These are phyloP conservation scores for Endogone sp. DNA, from an alignment of 192 early-diverging fungal species.

Conservation along the genomic window DNA sequence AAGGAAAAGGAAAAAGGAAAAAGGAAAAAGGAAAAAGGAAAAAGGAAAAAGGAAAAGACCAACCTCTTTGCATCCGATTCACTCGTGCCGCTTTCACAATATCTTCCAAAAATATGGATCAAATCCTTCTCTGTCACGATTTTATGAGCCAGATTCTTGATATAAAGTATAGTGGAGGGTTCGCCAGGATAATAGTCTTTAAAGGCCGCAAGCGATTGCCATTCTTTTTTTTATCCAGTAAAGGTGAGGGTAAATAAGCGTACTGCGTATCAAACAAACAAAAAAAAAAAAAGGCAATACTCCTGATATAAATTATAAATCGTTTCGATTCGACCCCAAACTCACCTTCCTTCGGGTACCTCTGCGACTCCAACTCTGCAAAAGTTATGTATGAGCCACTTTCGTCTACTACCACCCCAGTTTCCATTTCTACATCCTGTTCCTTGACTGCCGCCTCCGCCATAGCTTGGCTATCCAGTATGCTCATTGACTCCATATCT, in stretches of 20 bases:
- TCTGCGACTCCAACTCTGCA: conserved; percentile 15
- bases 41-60: neutral
- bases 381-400: conserved; percentile 4
- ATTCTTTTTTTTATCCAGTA: too few relatives aligned
- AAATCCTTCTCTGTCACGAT: conserved; percentile 27
- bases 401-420: neutral
- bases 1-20: too few relatives aligned
- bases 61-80: too few relatives aligned
- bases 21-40: neutral
- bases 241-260: too few relatives aligned
- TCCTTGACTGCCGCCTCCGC: neutral
- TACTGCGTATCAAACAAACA: conserved; percentile 29
- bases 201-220: conserved; percentile 22
- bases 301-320: conserved; percentile 14
- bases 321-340: neutral
- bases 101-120: conserved; percentile 21
- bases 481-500: too few relatives aligned
- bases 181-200: conserved; percentile 32
- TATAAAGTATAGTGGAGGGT: conserved; percentile 32
- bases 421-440: conserved; percentile 5
- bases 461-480: neutral
- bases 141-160: conserved; percentile 42
- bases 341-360: conserved; percentile 6
- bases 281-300: too few relatives aligned
- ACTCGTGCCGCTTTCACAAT: neutral